Percentiles rank a stretch among this genome's conserved stretches.
phyloP scores from a whole-genome alignment of 768 basidiomycete genomes.

The Daedaleopsis sinensis region DNA sequence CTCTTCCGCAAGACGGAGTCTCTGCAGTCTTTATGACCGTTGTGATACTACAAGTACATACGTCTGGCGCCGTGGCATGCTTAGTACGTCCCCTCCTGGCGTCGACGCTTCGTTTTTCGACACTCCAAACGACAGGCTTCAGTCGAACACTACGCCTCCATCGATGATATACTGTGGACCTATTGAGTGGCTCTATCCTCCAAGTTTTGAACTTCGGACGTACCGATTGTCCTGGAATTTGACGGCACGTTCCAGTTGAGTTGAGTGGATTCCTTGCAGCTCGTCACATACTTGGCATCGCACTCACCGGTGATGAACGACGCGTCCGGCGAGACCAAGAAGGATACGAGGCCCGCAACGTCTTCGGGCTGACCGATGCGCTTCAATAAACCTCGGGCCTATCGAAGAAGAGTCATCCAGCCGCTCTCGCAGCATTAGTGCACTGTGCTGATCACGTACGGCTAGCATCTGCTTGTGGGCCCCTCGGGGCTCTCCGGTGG shows the following conservation, averaged over 20 bases:
- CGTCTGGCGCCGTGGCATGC: too few species aligned
- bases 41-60: too few species aligned
- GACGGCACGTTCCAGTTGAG: too few species aligned
- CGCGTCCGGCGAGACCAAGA: slow-evolving; percentile 33
- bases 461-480: background rate
- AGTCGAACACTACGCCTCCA: background rate
- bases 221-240: background rate
- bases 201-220: background rate
- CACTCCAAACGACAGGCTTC: background rate
- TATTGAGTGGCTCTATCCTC: background rate
- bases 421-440: slow-evolving; percentile 1
- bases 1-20: too few species aligned
- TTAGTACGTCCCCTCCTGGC: too few species aligned
- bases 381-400: slow-evolving; percentile 15
- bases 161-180: background rate
- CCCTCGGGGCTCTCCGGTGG: background rate
- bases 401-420: background rate
- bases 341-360: slow-evolving; percentile 34
- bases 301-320: slow-evolving; percentile 31
- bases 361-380: slow-evolving; percentile 33
- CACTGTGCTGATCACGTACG: background rate
- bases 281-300: background rate
- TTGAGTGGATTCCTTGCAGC: background rate
- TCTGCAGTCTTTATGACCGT: too few species aligned
- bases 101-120: too few species aligned